These are phyloP conservation scores for Begonia loranthoides DNA, from an alignment of 306 rosid species.

Conservation along the genomic window DNA sequence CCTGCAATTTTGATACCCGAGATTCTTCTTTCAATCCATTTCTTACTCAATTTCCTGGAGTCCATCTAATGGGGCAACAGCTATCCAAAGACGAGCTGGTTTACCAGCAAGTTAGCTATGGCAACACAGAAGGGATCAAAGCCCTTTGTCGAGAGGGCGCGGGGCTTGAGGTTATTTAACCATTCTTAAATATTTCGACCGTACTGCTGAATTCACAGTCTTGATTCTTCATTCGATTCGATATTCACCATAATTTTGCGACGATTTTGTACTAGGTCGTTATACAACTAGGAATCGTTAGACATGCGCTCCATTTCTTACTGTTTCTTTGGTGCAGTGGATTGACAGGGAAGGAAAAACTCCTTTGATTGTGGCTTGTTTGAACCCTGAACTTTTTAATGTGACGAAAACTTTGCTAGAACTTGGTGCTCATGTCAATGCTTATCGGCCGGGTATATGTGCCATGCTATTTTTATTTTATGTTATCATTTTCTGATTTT, in stretches of 20 bases:
- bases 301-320: constrained; percentile 11
- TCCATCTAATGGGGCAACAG: constrained; percentile 55
- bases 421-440: constrained; percentile 90
- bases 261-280: too few relatives aligned
- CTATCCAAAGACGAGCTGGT: constrained; percentile 75
- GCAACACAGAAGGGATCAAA: constrained; percentile 65
- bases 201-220: constrained; percentile 1
- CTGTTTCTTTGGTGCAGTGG: constrained; percentile 39
- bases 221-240: too few relatives aligned
- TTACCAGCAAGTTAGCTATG: constrained; percentile 72
- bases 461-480: not conserved
- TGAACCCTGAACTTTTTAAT: constrained; percentile 49
- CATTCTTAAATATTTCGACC: not conserved
- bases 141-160: constrained; percentile 71
- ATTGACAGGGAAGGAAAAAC: constrained; percentile 66
- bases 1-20: not conserved
- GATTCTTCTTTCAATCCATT: not conserved
- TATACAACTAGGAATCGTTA: too few relatives aligned
- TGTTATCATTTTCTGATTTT: too few relatives aligned
- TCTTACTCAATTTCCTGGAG: not conserved
- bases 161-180: constrained; percentile 60
- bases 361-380: constrained; percentile 77
- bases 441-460: constrained; percentile 68
- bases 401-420: constrained; percentile 69
- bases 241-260: too few relatives aligned